A percentile compares a stretch with the other conserved stretches of the same genome.
Conservation (phyloP, 257 asterid species). For the Solanum chmielewskii region DNA sequence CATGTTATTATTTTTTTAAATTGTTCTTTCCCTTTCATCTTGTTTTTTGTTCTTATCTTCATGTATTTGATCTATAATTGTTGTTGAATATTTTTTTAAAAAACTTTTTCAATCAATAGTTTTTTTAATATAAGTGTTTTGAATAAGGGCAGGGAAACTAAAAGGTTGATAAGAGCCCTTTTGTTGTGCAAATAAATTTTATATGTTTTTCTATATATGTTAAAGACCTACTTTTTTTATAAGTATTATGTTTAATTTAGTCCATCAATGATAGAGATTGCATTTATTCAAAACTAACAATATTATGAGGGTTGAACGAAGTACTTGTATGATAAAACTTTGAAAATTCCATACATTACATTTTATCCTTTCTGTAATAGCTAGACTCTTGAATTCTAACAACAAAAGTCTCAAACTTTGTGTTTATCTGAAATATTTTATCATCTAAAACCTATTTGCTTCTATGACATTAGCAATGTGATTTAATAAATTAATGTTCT, state of each 20-base stretch:
- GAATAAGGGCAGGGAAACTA: background rate
- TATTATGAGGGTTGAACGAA: background rate
- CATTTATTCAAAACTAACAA: background rate
- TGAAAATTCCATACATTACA: background rate
- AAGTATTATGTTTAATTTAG: background rate
- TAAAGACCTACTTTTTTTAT: too few species aligned
- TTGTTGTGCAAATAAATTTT: too few species aligned
- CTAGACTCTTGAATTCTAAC: too few species aligned
- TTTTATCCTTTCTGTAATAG: too few species aligned
- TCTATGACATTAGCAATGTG: too few species aligned
- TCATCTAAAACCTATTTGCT: background rate
- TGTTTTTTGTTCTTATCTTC: background rate
- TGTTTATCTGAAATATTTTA: background rate
- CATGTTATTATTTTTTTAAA: background rate
- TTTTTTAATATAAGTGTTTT: background rate
- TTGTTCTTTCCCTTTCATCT: background rate
- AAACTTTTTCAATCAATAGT: background rate
- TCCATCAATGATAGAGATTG: background rate
- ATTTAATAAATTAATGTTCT: too few species aligned
- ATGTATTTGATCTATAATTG: background rate
- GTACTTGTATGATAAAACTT: background rate
- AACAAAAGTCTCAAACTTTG: background rate
- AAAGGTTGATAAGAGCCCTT: background rate
- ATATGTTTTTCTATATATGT: too few species aligned
- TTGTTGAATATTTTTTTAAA: background rate